Base-by-base conservation (phyloP, 805 yeast species). In the Candida coquimbonensis region DNA sequence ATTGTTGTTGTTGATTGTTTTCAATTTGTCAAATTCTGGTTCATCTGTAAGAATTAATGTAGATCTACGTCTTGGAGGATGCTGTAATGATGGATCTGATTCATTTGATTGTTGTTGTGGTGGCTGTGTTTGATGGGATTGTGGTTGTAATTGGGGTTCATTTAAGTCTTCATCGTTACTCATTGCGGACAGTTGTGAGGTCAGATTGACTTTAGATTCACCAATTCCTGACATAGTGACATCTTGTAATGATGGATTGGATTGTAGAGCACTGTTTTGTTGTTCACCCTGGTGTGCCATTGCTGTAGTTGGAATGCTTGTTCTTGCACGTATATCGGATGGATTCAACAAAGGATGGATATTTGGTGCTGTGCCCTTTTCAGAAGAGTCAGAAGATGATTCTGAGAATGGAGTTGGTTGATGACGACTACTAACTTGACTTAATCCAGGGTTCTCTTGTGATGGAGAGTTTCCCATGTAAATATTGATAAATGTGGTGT, bases 31-130 rank as follows among this genome's bases (percentile, higher is more conserved):
- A 50, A 67, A 67, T 33, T 80, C 86, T 38, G 71, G 70, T 34
- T 84, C 91, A 49, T 83, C 89, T 1, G 83, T 78, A 36, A 87
- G 72, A 14, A 86, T 78, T 44, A 86, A 55, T 0, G 93, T 84
- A 3, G 90, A 81, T 62, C 81, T 83, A 51, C 88, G 71, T 54
- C 87, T 72, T 33, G 59, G 56, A 4, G 53, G 51, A 7, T 44
- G 21, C 9, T 17, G 39, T n/a, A n/a, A 39, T 9, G 41, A 42
- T 38, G 39, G 45, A 27, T 37, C 36, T 5, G 29, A 13, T 24
- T 58, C 31, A 13, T 11, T 29, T 13, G 12, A 13, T 9, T 11
- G 31, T 13, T 29, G 31, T 29, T 29, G 31, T 29, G 31, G 31
- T 29, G 31, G 13, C 13, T 5, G 13, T 29, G 13, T 29, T 11